Evolutionary conservation across 176 grass and related monocot species (phyloP).

Genomic region (Oryza meridionalis): DNA sequence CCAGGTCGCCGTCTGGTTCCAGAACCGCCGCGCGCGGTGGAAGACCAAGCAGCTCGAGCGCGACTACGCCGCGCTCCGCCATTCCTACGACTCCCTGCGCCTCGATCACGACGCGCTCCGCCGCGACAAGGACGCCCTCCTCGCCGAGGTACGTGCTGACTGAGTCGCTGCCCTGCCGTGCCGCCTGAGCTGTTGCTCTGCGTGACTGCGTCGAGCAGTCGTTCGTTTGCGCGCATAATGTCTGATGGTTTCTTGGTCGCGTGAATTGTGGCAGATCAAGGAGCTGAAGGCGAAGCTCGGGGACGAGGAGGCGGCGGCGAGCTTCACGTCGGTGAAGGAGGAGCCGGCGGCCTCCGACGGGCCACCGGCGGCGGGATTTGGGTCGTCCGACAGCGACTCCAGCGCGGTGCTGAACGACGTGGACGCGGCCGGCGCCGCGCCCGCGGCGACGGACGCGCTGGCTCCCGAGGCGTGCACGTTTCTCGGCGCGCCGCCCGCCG

Average conservation of each 20-base stretch:
- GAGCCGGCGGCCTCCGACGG: constrained; percentile 51
- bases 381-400: constrained; percentile 77
- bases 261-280: constrained; percentile 51
- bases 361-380: constrained; percentile 37
- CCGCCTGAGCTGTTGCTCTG: background rate
- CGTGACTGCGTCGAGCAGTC: background rate
- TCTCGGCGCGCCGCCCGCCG: background rate
- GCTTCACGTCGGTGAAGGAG: constrained; percentile 80
- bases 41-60: constrained; percentile 97
- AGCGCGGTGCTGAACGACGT: constrained; percentile 67
- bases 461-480: constrained; percentile 7
- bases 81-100: constrained; percentile 54
- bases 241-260: background rate
- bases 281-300: constrained; percentile 71
- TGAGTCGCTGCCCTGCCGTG: no score
- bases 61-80: constrained; percentile 67
- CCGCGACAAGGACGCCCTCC: constrained; percentile 65
- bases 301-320: constrained; percentile 49
- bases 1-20: constrained; percentile 96
- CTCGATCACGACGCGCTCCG: constrained; percentile 56
- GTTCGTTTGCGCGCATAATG: background rate
- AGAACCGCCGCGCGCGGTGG: constrained; percentile 96
- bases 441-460: background rate
- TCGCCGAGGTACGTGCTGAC: constrained; percentile 50
- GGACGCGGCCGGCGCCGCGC: constrained; percentile 32